Base-by-base conservation (phyloP, 1,284 basidiomycete genomes). In the Ceratobasidium sp. region DNA sequence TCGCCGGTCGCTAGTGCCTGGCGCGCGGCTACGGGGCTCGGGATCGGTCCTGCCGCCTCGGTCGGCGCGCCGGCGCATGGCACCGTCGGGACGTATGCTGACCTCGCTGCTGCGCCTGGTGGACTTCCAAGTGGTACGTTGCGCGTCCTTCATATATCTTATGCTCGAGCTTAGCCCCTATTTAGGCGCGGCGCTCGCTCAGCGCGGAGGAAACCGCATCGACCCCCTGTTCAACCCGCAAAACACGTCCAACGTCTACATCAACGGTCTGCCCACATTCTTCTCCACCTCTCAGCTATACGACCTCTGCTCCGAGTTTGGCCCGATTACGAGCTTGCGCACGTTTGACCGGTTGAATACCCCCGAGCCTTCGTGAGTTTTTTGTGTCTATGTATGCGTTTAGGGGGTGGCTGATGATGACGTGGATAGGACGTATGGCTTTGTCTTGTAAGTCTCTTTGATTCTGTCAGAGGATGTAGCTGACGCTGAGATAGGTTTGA, bases 401-500 rank as follows among this genome's bases (percentile, higher is more conserved):
- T 60, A 66, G 55, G 49, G 53, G 12, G 12, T 26, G 53, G 26
- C 42, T 56, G 3, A 64, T 18, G 56, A 5, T 56, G 10, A n/a
- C 55, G 46, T 61, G 20, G 73, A 84, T 83, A 94, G 92, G 67
- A 93, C 93, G 6, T 94, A 94, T 83, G 93, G 93, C 5, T 94
- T 94, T 83, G 93, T 94, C 49, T 84, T 94, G 93, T 94, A 81
- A 85, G 93, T 84, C 40, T 15, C 23, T 15, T 26, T 23, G 26
- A 33, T 49, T 33, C 1, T 12, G 49, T 15, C 3, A 53, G 12
- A 20, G 60, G 49, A 56, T 46, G 33, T 33, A 33, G 33, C 23
- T 56, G 20, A 77, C 60, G n/a, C 18, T 49, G 42, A 13, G 44
- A 1, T 80, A 94, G 93, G 78, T 94, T 93, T 82, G 88, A 89